A percentile compares a stretch with the other conserved stretches of the same genome.
Evolutionary conservation across 495 filamentous ascomycete species (phyloP).

Genomic region (Paragyromitra xinjiangensis): DNA sequence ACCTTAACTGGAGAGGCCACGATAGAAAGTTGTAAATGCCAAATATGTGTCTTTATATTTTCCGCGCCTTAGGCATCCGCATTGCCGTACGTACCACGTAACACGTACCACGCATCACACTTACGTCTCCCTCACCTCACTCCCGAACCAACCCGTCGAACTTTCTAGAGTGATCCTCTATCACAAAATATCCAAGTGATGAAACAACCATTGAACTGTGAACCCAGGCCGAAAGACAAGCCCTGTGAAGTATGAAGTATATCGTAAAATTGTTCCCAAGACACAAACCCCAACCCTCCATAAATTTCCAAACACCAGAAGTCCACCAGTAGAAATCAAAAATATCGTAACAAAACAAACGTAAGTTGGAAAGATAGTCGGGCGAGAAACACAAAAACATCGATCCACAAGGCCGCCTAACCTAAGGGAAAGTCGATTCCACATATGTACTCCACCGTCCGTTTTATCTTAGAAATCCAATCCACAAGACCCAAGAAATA

Average conservation of each 20-base stretch:
- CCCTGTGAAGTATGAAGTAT: constrained; percentile 12
- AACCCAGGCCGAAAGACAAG: neutral
- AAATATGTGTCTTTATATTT: constrained; percentile 6
- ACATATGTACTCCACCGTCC: constrained; percentile 40
- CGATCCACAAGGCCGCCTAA: constrained; percentile 23
- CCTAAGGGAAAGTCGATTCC: constrained; percentile 31
- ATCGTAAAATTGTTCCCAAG: constrained; percentile 13
- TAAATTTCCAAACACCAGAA: constrained; percentile 40
- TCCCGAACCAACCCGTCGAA: neutral
- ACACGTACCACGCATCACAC: constrained; percentile 3
- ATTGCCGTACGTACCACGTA: constrained; percentile 3
- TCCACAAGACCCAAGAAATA: constrained; percentile 20
- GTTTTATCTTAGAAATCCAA: constrained; percentile 16
- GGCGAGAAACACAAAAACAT: constrained; percentile 30
- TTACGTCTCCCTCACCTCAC: constrained; percentile 8
- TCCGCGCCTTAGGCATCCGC: neutral
- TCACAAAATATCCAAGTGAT: constrained; percentile 8
- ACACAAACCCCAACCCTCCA: constrained; percentile 28
- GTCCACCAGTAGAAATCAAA: constrained; percentile 31
- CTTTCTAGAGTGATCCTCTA: neutral
- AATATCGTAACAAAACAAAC: constrained; percentile 12
- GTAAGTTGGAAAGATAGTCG: constrained; percentile 23
- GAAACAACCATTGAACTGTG: neutral
- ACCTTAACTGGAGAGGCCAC: constrained; percentile 7
- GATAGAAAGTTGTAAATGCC: neutral